phyloP scores from a whole-genome alignment of 306 rosid species.

The Lathyrus sativus region DNA sequence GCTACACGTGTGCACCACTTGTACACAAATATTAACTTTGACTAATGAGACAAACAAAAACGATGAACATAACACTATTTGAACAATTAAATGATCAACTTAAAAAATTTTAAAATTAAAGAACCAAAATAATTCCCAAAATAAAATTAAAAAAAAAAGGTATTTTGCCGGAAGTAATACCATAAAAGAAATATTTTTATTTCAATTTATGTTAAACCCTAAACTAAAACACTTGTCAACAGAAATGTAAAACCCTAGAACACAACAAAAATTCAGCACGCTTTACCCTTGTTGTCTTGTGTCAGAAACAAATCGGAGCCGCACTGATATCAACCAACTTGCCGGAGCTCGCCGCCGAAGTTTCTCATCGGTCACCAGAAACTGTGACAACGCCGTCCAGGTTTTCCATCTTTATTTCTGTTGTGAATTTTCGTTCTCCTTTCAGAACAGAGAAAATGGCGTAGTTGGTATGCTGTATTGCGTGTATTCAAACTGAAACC shows the following conservation, averaged over 20 bases:
- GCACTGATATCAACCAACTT: neutral
- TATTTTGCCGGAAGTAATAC: no score
- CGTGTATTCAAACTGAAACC: neutral
- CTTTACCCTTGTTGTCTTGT: neutral
- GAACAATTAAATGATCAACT: no score
- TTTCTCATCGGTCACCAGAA: neutral
- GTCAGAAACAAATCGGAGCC: neutral
- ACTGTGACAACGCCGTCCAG: neutral
- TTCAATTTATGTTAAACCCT: neutral
- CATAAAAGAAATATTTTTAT: no score
- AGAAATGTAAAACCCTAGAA: conserved; percentile 1
- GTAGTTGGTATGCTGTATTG: conserved; percentile 1
- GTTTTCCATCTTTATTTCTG: neutral
- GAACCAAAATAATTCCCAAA: no score
- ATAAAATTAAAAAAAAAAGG: no score
- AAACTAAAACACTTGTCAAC: neutral
- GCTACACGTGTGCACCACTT: no score
- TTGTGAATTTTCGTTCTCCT: no score
- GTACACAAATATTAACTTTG: no score
- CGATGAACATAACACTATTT: no score
- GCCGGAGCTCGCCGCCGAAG: neutral
- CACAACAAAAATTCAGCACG: neutral
- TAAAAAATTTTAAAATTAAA: no score
- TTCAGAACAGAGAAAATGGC: conserved; percentile 1
- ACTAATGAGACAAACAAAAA: no score